Conservation (phyloP, 2,329 filamentous ascomycete species). For the Dactylellina parvicollis region DNA sequence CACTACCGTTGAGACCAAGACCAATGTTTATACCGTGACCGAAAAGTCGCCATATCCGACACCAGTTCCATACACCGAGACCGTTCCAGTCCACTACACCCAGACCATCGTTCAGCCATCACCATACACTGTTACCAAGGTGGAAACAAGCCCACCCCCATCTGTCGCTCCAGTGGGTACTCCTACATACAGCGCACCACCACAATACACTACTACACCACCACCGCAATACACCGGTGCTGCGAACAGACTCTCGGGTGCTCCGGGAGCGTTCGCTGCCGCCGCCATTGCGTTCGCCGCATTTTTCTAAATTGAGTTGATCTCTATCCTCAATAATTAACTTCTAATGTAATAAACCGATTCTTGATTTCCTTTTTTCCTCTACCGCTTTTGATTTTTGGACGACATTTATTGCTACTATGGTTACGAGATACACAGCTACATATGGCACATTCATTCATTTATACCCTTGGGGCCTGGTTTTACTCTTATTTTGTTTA, state of each 20-base stretch:
- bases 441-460: background rate
- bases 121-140: background rate
- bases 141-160: background rate
- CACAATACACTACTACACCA: conserved; percentile 6
- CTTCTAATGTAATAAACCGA: background rate
- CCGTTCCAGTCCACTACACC: background rate
- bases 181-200: too few species aligned
- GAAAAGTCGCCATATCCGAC: conserved; percentile 19
- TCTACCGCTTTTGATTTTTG: background rate
- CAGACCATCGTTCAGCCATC: background rate
- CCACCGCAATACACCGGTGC: conserved; percentile 35
- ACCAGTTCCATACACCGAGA: background rate
- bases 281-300: conserved; percentile 12
- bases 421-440: background rate
- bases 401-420: background rate
- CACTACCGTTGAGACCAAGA: conserved; percentile 23
- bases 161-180: too few species aligned
- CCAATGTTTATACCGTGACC: conserved; percentile 32
- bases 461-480: too few species aligned
- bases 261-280: conserved; percentile 22
- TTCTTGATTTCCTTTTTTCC: background rate
- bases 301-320: conserved; percentile 23
- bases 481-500: too few species aligned
- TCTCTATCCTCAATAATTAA: background rate
- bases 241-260: conserved; percentile 34